Percentiles rank a stretch among this genome's conserved stretches.
Conservation (phyloP, 129 eudicot genomes). For the carrot (Daucus carota) region DH1_v3.0 NC_030386.2:38037501-38038000, state of each 20-base stretch:
- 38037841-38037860: conserved; percentile 81
- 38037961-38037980: conserved; percentile 4
- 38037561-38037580: conserved; percentile 91
- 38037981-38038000: not conserved
- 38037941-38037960: conserved; percentile 55
- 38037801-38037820: conserved; percentile 1
- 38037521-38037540: conserved; percentile 93
- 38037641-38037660: conserved; percentile 81
- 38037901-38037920: conserved; percentile 75
- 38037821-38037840: conserved; percentile 71
- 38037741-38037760: not conserved
- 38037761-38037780: not conserved
- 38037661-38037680: conserved; percentile 92
- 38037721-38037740: conserved; percentile 60
- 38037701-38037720: conserved; percentile 89
- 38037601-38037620: conserved; percentile 91
- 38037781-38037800: not conserved
- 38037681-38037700: conserved; percentile 97
- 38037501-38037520: conserved; percentile 98
- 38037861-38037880: conserved; percentile 68
- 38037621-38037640: conserved; percentile 78
- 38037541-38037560: conserved; percentile 86
- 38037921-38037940: conserved; percentile 90
- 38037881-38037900: conserved; percentile 76
- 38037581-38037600: conserved; percentile 80